Evolutionary conservation across 2,329 filamentous ascomycete genomes (phyloP).

Genomic region (Colletotrichum cereale): DNA sequence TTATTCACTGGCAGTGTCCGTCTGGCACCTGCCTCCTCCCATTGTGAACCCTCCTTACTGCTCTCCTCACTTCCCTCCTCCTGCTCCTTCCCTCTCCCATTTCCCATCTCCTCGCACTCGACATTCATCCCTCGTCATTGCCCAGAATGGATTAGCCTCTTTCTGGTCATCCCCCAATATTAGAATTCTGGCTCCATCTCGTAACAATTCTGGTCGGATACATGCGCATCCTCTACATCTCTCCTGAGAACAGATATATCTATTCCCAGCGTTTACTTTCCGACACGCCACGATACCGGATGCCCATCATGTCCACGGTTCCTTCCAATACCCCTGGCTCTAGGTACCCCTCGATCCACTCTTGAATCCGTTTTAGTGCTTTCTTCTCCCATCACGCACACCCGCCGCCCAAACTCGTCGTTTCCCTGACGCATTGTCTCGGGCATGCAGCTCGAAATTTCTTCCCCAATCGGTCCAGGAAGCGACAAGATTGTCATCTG

Average conservation of each 20-base stretch:
- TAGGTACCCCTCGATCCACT: slow-evolving; percentile 14
- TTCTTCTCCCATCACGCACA: slow-evolving; percentile 28
- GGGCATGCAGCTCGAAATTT: slow-evolving; percentile 35
- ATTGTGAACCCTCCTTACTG: neutral
- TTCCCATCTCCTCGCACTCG: neutral
- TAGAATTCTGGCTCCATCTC: slow-evolving; percentile 21
- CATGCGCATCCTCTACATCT: neutral
- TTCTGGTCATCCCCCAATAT: slow-evolving; percentile 22
- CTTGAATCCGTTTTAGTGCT: slow-evolving; percentile 12
- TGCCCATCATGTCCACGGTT: slow-evolving; percentile 22
- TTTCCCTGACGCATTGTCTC: slow-evolving; percentile 40
- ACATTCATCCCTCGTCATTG: neutral
- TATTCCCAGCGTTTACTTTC: neutral
- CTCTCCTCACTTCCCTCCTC: neutral
- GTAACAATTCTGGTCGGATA: slow-evolving; percentile 3
- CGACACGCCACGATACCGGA: slow-evolving; percentile 14
- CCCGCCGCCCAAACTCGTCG: slow-evolving; percentile 10
- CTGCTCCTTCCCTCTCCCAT: neutral
- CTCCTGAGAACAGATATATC: neutral
- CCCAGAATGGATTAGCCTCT: neutral
- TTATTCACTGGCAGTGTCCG: neutral
- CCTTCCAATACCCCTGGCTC: neutral
- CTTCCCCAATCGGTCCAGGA: slow-evolving; percentile 8
- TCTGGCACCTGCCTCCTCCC: neutral
- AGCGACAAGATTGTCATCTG: slow-evolving; percentile 23